These are phyloP conservation scores for Clonostachys rhizophaga DNA, from an alignment of 2,329 filamentous ascomycete species.

Conservation along the genomic window DNA sequence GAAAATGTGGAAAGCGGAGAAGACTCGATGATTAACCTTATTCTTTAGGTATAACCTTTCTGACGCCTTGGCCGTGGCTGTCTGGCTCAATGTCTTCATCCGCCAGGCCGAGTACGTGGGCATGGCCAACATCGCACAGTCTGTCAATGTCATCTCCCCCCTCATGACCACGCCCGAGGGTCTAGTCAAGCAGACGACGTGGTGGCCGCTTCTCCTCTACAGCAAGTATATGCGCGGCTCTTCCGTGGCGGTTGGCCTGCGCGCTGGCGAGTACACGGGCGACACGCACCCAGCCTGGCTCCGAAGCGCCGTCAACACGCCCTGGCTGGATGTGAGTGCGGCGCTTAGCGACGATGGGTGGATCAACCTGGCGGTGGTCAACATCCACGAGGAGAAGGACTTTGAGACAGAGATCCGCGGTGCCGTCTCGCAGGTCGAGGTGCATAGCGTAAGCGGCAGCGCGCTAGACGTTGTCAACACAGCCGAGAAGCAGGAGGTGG, in stretches of 20 bases:
- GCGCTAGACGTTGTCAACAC: slow-evolving; percentile 56
- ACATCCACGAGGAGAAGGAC: slow-evolving; percentile 57
- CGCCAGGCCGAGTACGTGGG: slow-evolving; percentile 66
- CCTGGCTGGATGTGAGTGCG: slow-evolving; percentile 67
- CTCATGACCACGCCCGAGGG: slow-evolving; percentile 66
- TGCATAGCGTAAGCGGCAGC: slow-evolving; percentile 45
- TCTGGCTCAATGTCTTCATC: slow-evolving; percentile 74
- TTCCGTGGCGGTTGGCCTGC: slow-evolving; percentile 62
- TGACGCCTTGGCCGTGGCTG: slow-evolving; percentile 68
- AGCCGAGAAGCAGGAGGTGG: slow-evolving; percentile 56
- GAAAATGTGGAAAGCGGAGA: no score
- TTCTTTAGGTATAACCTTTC: slow-evolving; percentile 58
- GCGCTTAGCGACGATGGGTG: slow-evolving; percentile 51
- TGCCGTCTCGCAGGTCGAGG: slow-evolving; percentile 38
- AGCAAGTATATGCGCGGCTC: slow-evolving; percentile 63
- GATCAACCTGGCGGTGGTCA: slow-evolving; percentile 67
- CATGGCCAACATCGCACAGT: slow-evolving; percentile 77
- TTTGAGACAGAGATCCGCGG: slow-evolving; percentile 59
- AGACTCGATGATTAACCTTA: not conserved
- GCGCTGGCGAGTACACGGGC: slow-evolving; percentile 59
- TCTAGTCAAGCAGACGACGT: slow-evolving; percentile 66
- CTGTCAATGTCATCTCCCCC: slow-evolving; percentile 73
- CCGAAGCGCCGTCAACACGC: slow-evolving; percentile 59
- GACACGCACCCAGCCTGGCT: slow-evolving; percentile 64
- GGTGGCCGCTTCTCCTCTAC: slow-evolving; percentile 70